These are phyloP conservation scores for Sungouiella thailandica DNA, from an alignment of 805 yeast genomes.

Conservation along the genomic window DNA sequence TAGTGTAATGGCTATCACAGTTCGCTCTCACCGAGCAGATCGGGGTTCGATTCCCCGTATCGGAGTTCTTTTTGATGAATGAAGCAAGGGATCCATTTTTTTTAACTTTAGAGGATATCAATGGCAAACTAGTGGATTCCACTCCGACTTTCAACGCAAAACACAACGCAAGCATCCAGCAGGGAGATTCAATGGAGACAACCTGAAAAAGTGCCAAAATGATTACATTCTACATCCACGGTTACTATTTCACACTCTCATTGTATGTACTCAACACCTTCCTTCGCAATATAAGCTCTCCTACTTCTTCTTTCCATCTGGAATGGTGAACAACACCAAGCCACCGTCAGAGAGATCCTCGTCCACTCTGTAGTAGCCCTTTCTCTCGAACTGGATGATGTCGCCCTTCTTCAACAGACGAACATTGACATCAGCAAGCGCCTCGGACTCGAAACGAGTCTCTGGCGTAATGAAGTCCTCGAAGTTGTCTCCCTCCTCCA, in stretches of 20 bases:
- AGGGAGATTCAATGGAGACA: no score
- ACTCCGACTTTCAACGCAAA: no score
- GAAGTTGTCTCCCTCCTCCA: constrained; percentile 90
- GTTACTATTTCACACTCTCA: no score
- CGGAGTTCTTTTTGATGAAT: constrained; percentile 51
- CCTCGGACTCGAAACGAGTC: constrained; percentile 78
- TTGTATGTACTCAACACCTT: no score
- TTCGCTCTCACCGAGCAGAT: constrained; percentile 81
- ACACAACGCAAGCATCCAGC: no score
- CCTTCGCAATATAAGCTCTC: no score
- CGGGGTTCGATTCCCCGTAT: constrained; percentile 88
- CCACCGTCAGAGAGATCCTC: constrained; percentile 50
- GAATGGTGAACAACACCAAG: constrained; percentile 84
- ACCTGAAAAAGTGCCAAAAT: no score
- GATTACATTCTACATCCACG: no score
- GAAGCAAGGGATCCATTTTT: no score
- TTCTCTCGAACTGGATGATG: constrained; percentile 91
- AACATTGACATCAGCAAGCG: constrained; percentile 77
- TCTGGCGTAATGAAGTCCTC: constrained; percentile 86
- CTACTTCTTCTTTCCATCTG: constrained; percentile 67
- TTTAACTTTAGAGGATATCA: neutral
- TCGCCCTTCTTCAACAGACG: constrained; percentile 77
- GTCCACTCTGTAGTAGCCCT: constrained; percentile 91
- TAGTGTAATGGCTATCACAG: constrained; percentile 83
- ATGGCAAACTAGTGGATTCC: no score